Evolutionary conservation across 192 early-diverging fungal species (phyloP).

Genomic region (Piromyces finnis): DNA sequence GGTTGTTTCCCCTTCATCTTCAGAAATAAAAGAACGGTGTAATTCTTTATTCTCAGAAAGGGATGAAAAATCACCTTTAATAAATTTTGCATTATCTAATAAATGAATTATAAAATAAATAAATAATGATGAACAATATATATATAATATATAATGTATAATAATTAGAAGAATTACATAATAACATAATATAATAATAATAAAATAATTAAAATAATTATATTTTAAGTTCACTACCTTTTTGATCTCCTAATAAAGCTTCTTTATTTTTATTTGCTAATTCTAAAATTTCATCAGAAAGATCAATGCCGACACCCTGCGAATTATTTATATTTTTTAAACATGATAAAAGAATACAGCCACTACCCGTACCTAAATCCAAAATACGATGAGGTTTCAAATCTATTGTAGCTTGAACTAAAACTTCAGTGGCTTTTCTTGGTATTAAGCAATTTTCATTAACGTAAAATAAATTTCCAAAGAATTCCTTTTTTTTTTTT

Average conservation of each 20-base stretch:
- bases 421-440: conserved; percentile 41
- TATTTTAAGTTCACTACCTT: neutral
- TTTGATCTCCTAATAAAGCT: neutral
- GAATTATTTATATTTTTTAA: conserved; percentile 12
- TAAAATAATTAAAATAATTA: no score
- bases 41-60: conserved; percentile 7
- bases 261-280: conserved; percentile 28
- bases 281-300: conserved; percentile 25
- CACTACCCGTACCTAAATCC: conserved; percentile 60
- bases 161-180: no score
- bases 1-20: neutral
- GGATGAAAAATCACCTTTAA: conserved; percentile 19
- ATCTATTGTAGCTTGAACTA: conserved; percentile 28
- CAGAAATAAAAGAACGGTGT: no score
- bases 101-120: no score
- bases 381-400: conserved; percentile 13
- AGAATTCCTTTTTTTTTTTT: conserved; percentile 25
- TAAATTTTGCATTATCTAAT: conserved; percentile 10
- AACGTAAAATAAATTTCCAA: conserved; percentile 29
- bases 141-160: no score
- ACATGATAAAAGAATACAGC: conserved; percentile 43
- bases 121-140: no score
- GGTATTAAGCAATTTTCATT: conserved; percentile 49
- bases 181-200: no score
- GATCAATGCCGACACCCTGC: conserved; percentile 45